Evolutionary conservation across 257 asterid species (phyloP), one percentile per base, ranked within the genome.

Genomic region (Henckelia pumila): DNA sequence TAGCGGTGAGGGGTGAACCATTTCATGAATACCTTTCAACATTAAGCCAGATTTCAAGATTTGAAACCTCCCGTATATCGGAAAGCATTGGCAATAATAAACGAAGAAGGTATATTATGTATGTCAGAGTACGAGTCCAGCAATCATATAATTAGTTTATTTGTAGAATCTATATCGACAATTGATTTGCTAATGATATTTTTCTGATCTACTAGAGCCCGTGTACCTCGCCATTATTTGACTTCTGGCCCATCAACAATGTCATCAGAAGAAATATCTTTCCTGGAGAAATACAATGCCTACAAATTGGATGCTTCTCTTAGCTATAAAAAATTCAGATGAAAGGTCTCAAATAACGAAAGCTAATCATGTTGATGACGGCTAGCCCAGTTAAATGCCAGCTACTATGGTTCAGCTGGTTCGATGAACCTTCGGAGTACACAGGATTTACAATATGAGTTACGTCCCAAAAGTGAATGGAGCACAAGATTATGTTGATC

Each of bases 1-100:
- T 88, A n/a, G 71, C 87, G n/a, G 76, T 84, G 63, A 86, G 52
- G 74, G 96, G 96, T 28, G 66, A 71, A 66, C 83, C 95, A 66
- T 81, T 80, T 76, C 92, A 86, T 65, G 99, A 94, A 77, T 94
- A 91, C 76, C 71, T 85, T 56, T 83, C 95, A 33, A 74, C 95
- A 22, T 78, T 94, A 85, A 79, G 95, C 86, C 96, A 73, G 75
- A 88, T 94, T 35, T 91, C 99, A 66, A 85, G 91, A 87, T 81
- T 63, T 61, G 95, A 89, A 77, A 70, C 86, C 73, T 72, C 74
- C 25, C 88, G 77, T 58, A 56, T 83, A 75, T 81, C 94, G 5
- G 88, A 81, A 26, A 49, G 66, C 74, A 16, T 62, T 1, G 75
- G 71, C 66, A 73, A 47, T 63, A 76, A 78, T 73, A 78, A 71